A percentile compares a stretch with the other conserved stretches of the same genome.
phyloP scores from a whole-genome alignment of 2,329 filamentous ascomycete genomes.

The Aspergillus sp. region DNA sequence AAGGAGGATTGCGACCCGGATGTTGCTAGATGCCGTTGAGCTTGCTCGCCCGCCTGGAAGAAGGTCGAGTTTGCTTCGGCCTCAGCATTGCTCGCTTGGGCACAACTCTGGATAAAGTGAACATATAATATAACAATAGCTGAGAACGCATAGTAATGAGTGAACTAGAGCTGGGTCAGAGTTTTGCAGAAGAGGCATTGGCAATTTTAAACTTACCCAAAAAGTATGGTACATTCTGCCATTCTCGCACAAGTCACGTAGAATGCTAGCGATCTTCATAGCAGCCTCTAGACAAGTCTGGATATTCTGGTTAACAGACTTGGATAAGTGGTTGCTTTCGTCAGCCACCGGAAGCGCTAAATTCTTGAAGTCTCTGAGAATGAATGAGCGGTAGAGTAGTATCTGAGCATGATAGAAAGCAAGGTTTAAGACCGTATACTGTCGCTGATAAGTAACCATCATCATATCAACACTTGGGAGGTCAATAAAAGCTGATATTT shows the following conservation, averaged over 20 bases:
- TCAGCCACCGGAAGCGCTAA: slow-evolving; percentile 9
- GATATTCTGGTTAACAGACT: slow-evolving; percentile 21
- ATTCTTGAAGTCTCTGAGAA: slow-evolving; percentile 26
- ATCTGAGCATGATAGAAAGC: slow-evolving; percentile 38
- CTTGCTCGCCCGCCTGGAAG: slow-evolving; percentile 40
- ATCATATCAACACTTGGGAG: slow-evolving; percentile 32
- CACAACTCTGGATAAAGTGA: slow-evolving; percentile 41
- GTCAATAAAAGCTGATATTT: slow-evolving; percentile 36
- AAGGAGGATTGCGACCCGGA: slow-evolving; percentile 42
- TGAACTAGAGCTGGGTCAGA: slow-evolving; percentile 15
- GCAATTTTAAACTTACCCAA: slow-evolving; percentile 31
- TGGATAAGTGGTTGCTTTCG: slow-evolving; percentile 17
- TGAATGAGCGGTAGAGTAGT: slow-evolving; percentile 33
- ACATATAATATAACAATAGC: slow-evolving; percentile 49
- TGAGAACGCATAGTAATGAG: slow-evolving; percentile 47
- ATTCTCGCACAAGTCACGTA: slow-evolving; percentile 40
- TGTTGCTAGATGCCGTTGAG: slow-evolving; percentile 41
- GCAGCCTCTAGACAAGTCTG: slow-evolving; percentile 41
- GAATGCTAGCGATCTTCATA: slow-evolving; percentile 38
- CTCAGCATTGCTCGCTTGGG: slow-evolving; percentile 23
- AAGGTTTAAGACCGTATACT: slow-evolving; percentile 36
- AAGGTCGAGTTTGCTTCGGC: slow-evolving; percentile 17
- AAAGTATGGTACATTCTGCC: slow-evolving; percentile 42
- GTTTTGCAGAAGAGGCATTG: background rate
- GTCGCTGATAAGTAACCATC: slow-evolving; percentile 51